Base-by-base conservation (phyloP, 2,329 filamentous ascomycete genomes). In the Passalora sequoiae region DNA sequence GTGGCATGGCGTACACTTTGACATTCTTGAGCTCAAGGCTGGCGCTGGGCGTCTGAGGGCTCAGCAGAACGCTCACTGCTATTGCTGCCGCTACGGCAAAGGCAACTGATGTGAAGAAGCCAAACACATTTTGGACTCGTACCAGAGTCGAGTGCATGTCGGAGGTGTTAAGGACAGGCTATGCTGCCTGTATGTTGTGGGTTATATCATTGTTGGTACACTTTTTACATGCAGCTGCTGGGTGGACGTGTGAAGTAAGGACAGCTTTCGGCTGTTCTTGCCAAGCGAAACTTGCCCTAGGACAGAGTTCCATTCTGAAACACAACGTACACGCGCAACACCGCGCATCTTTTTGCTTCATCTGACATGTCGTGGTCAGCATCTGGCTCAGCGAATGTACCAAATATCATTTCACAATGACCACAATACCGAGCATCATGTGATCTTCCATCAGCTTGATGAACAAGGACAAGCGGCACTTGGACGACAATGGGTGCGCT, bases 91-190 rank as follows among this genome's bases (percentile, higher is more conserved):
- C 89, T 42, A 96, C 77, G 45, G 79, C 78, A 62, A 94, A 92
- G 44, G 85, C 84, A 52, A 96, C 89, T 19, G 89, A 94, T 13
- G 92, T 97, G 75, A 97, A 96, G 80, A 94, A 96, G 67, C 92
- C 89, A 66, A 98, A 98, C 66, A 89, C 83, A 70, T 88, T 91
- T 69, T 98, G 92, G 55, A 84, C 68, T 56, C 92, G 86, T 51
- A 86, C 88, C 37, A 94, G 69, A 35, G 84, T 79, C 62, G 87
- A 94, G 69, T 96, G 84, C 92, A 98, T 97, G 49, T 48, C 75
- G 70, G 62, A 20, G 33, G 38, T 39, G 28, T 9, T 24, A 12
- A n/a, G 19, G 21, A 25, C 40, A 36, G 40, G 24, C n/a, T 28
- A 22, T 30, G 29, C 38, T 33, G 38, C 28, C 28, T 13, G 7